phyloP scores from a whole-genome alignment of 768 basidiomycete species.

The Sarcodon aspratus region DNA sequence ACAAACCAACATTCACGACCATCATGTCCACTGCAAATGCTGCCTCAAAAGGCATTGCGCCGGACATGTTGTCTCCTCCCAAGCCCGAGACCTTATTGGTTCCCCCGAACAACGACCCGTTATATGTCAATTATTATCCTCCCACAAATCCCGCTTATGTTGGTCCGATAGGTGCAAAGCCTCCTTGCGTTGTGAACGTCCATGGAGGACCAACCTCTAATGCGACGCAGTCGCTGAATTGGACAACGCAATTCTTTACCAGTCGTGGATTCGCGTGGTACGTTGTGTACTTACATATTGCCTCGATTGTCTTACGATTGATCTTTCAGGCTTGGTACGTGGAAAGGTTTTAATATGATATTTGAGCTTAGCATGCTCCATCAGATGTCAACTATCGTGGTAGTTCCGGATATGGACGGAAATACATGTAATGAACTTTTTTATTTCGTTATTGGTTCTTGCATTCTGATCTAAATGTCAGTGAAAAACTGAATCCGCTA shows the following conservation, averaged over 20 bases:
- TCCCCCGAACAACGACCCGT: slow-evolving; percentile 21
- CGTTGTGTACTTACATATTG: slow-evolving; percentile 5
- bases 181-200: slow-evolving; percentile 52
- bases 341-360: background rate
- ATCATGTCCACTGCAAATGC: background rate
- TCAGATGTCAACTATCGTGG: slow-evolving; percentile 68
- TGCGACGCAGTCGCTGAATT: slow-evolving; percentile 34
- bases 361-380: slow-evolving; percentile 28
- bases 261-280: slow-evolving; percentile 68
- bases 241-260: slow-evolving; percentile 56
- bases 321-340: no score
- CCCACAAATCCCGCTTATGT: slow-evolving; percentile 54
- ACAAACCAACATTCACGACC: slow-evolving; percentile 8
- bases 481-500: slow-evolving; percentile 19
- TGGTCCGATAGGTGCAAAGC: slow-evolving; percentile 42
- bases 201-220: slow-evolving; percentile 66
- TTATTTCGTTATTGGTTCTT: background rate
- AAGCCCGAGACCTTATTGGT: slow-evolving; percentile 32
- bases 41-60: background rate
- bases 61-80: slow-evolving; percentile 34
- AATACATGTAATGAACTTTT: slow-evolving; percentile 34
- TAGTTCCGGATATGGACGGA: slow-evolving; percentile 61
- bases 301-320: no score
- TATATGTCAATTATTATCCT: slow-evolving; percentile 57
- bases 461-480: background rate